Percentiles rank a stretch among this genome's conserved stretches.
Evolutionary conservation across 768 basidiomycete species (phyloP).

Genomic region (Galerina sulciceps): DNA sequence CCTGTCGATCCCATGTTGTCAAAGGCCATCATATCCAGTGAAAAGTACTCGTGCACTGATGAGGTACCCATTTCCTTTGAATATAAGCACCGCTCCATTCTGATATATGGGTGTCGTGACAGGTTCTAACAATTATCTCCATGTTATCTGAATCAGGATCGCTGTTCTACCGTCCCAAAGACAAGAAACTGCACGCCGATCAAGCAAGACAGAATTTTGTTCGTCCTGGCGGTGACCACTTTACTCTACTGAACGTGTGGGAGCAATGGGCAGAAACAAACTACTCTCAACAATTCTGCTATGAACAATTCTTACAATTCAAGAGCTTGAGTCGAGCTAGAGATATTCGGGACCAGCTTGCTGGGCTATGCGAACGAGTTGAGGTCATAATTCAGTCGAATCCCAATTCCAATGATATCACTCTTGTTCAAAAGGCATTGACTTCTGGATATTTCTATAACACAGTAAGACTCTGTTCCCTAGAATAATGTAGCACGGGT

Average conservation of each 20-base stretch:
- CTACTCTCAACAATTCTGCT: conserved; percentile 96
- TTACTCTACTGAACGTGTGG: conserved; percentile 96
- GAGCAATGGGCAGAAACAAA: conserved; percentile 99
- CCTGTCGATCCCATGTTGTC: conserved; percentile 98
- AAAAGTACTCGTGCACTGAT: conserved; percentile 92
- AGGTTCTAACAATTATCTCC: conserved; percentile 95
- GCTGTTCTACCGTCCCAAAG: conserved; percentile 96
- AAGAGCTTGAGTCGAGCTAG: conserved; percentile 93
- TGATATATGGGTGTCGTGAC: background rate
- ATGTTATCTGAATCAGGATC: conserved; percentile 97
- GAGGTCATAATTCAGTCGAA: conserved; percentile 89
- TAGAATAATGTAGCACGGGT: background rate
- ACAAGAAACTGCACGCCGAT: conserved; percentile 97
- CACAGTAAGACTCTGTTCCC: conserved; percentile 57
- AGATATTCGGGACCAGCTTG: conserved; percentile 95
- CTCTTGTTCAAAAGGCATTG: conserved; percentile 92
- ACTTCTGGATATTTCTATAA: conserved; percentile 97
- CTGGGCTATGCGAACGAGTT: conserved; percentile 94
- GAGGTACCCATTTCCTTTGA: conserved; percentile 58
- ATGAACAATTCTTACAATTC: conserved; percentile 94
- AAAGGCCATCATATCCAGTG: conserved; percentile 95
- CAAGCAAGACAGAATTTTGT: conserved; percentile 98
- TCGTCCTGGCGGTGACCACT: conserved; percentile 95
- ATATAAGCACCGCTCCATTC: background rate
- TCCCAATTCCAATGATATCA: conserved; percentile 92